Evolutionary conservation across 768 basidiomycete species (phyloP).

Genomic region (Lentinula aciculospora): DNA sequence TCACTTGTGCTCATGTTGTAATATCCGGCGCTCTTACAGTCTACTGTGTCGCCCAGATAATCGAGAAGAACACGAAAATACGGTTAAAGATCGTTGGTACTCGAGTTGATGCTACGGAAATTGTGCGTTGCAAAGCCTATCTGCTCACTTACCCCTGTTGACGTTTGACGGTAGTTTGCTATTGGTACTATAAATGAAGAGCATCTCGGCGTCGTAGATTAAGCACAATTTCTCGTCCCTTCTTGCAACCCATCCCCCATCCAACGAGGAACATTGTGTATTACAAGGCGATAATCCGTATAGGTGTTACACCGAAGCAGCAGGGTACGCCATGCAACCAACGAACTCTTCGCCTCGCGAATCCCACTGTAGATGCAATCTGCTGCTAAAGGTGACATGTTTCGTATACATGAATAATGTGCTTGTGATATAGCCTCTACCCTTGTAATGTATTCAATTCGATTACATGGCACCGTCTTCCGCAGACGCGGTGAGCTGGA

Average conservation of each 20-base stretch:
- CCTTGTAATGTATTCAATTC: no score
- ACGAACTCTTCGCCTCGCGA: no score
- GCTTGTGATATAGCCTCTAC: no score
- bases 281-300: no score
- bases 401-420: no score
- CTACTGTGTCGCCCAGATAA: conserved; percentile 59
- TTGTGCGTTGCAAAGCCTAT: conserved; percentile 48
- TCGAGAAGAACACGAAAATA: conserved; percentile 89
- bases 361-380: no score
- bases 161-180: conserved; percentile 61
- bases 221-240: conserved; percentile 10
- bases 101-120: conserved; percentile 95
- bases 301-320: background rate
- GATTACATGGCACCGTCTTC: no score
- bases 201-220: conserved; percentile 91
- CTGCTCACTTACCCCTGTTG: background rate
- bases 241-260: background rate
- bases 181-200: conserved; percentile 99
- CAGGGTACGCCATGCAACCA: background rate
- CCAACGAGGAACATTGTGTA: no score
- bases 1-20: background rate
- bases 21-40: background rate
- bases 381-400: no score
- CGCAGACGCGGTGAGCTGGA: no score
- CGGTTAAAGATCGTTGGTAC: conserved; percentile 98